Conservation (phyloP, 1,284 basidiomycete species). For the Ceratorhiza oryzae-sativae region DNA sequence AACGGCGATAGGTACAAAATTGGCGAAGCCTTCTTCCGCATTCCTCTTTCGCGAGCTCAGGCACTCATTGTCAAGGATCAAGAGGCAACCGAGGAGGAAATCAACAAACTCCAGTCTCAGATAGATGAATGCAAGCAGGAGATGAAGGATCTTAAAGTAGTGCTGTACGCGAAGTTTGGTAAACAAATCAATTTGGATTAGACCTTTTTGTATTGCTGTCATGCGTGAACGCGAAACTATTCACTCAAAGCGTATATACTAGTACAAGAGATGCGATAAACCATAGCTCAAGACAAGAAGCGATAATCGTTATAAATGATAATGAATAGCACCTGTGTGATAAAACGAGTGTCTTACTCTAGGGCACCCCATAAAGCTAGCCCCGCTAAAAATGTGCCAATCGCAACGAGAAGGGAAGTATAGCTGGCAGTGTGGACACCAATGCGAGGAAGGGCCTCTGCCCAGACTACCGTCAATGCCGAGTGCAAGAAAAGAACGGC, state of each 20-base stretch:
- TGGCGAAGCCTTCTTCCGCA: slow-evolving; percentile 87
- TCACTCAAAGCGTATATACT: slow-evolving; percentile 8
- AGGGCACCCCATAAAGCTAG: slow-evolving; percentile 42
- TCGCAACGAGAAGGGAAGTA: slow-evolving; percentile 41
- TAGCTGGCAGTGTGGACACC: slow-evolving; percentile 43
- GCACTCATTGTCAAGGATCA: slow-evolving; percentile 79
- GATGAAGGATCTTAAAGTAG: slow-evolving; percentile 91
- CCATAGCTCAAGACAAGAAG: neutral
- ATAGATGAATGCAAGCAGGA: slow-evolving; percentile 78
- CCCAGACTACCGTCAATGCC: slow-evolving; percentile 41
- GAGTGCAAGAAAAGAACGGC: slow-evolving; percentile 35
- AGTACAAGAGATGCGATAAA: neutral
- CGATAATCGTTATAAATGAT: slow-evolving; percentile 9
- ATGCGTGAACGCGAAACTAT: slow-evolving; percentile 14
- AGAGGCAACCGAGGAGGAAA: slow-evolving; percentile 63
- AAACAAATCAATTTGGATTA: slow-evolving; percentile 88
- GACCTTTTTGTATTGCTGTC: neutral
- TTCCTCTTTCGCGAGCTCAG: slow-evolving; percentile 74
- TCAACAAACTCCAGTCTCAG: slow-evolving; percentile 62
- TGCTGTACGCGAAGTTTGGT: slow-evolving; percentile 91
- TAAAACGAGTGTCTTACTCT: neutral
- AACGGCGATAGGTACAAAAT: slow-evolving; percentile 76
- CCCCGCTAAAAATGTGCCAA: slow-evolving; percentile 43
- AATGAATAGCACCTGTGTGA: neutral
- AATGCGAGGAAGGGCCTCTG: slow-evolving; percentile 40